A percentile compares a stretch with the other conserved stretches of the same genome.
phyloP scores from a whole-genome alignment of 352 stramenopile genomes.

The Phytophthora cactorum region DNA sequence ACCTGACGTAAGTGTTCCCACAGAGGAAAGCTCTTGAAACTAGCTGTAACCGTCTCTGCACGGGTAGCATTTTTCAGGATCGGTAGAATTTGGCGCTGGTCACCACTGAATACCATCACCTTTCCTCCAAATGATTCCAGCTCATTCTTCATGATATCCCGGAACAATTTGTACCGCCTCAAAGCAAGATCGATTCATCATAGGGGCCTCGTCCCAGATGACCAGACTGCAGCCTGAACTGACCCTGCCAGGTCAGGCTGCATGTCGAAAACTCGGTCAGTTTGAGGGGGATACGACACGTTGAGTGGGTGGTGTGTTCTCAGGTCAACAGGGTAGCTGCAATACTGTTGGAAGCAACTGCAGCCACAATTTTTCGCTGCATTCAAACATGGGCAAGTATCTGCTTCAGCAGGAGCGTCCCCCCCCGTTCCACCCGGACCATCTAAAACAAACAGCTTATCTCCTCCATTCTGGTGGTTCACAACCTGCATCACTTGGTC shows the following conservation, averaged over 20 bases:
- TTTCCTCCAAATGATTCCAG: conserved; percentile 34
- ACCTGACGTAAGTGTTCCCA: background rate
- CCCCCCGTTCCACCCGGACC: background rate
- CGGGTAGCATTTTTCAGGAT: conserved; percentile 6
- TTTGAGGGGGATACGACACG: background rate
- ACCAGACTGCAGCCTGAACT: conserved; percentile 4
- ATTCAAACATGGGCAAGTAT: background rate
- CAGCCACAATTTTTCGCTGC: background rate
- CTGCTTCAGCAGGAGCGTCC: background rate
- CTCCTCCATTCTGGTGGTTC: background rate
- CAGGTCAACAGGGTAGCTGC: background rate
- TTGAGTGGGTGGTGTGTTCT: background rate
- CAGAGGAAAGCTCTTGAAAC: conserved; percentile 2
- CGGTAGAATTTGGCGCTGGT: conserved; percentile 37
- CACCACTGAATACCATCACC: conserved; percentile 16
- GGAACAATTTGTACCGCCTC: conserved; percentile 18
- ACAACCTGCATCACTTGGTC: background rate
- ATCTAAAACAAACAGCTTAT: background rate
- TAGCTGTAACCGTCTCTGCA: conserved; percentile 16
- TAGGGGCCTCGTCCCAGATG: conserved; percentile 12
- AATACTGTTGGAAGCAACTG: background rate
- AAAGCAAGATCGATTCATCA: background rate
- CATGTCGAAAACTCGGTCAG: background rate
- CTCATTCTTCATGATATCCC: conserved; percentile 7
- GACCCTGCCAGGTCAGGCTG: background rate